Percentiles rank a stretch among this genome's conserved stretches.
Conservation (phyloP, 2,329 filamentous ascomycete genomes). For the Hypoxylon sp. region DNA sequence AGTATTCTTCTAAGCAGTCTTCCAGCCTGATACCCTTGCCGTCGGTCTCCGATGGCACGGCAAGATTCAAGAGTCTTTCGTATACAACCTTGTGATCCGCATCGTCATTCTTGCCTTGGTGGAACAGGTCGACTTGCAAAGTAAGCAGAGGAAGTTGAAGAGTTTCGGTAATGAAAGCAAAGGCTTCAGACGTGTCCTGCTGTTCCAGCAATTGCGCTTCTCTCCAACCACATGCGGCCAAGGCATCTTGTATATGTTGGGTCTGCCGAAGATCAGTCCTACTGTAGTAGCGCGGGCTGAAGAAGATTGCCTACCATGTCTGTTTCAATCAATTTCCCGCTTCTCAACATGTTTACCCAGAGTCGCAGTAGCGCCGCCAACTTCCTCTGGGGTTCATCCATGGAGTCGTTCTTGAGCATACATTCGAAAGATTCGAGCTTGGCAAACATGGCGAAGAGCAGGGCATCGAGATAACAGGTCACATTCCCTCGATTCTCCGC, state of each 20-base stretch:
- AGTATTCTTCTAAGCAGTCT: conserved; percentile 92
- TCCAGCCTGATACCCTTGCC: conserved; percentile 82
- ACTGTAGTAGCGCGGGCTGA: neutral
- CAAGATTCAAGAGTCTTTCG: conserved; percentile 89
- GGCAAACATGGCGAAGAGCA: conserved; percentile 96
- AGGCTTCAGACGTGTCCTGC: conserved; percentile 96
- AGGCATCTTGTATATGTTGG: conserved; percentile 81
- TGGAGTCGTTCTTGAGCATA: conserved; percentile 84
- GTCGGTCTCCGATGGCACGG: conserved; percentile 81
- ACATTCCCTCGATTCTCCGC: conserved; percentile 87
- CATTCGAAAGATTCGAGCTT: conserved; percentile 91
- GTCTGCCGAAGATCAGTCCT: conserved; percentile 67
- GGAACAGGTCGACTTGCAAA: conserved; percentile 93
- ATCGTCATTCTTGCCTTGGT: conserved; percentile 84
- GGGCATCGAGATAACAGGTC: conserved; percentile 93
- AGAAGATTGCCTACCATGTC: conserved; percentile 74
- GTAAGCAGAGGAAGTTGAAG: conserved; percentile 89
- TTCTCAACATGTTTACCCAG: conserved; percentile 93
- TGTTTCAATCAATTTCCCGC: conserved; percentile 84
- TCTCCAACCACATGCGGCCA: conserved; percentile 89
- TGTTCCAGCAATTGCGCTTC: conserved; percentile 83
- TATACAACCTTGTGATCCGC: conserved; percentile 97
- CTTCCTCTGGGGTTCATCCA: conserved; percentile 77
- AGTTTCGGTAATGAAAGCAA: conserved; percentile 92
- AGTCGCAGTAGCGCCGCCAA: conserved; percentile 83